Conservation (phyloP, 1,284 basidiomycete species). For the Sporisorium iseilematis-ciliati region DNA sequence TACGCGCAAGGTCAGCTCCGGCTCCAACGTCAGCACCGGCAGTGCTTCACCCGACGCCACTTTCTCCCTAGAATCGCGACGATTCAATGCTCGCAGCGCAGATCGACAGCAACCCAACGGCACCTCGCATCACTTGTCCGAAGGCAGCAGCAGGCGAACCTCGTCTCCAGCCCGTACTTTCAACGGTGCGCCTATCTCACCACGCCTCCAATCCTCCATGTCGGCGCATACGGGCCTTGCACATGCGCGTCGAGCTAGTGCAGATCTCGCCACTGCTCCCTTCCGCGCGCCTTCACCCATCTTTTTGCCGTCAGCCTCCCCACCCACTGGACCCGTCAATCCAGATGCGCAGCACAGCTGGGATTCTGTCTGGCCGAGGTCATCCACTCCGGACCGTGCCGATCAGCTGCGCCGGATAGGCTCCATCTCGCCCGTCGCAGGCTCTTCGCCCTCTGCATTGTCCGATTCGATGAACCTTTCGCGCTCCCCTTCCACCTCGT, state of each 20-base stretch:
- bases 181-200: slow-evolving; percentile 48
- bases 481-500: slow-evolving; percentile 39
- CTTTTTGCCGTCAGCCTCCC: slow-evolving; percentile 37
- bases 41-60: slow-evolving; percentile 39
- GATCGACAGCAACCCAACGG: slow-evolving; percentile 35
- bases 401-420: slow-evolving; percentile 44
- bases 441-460: slow-evolving; percentile 28
- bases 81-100: slow-evolving; percentile 19
- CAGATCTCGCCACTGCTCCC: slow-evolving; percentile 27
- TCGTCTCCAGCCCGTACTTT: slow-evolving; percentile 53
- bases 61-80: slow-evolving; percentile 27
- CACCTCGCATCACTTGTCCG: slow-evolving; percentile 20
- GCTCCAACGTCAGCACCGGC: slow-evolving; percentile 33
- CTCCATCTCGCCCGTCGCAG: slow-evolving; percentile 37
- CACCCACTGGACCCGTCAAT: slow-evolving; percentile 36
- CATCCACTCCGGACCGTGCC: slow-evolving; percentile 40
- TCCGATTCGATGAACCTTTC: slow-evolving; percentile 39
- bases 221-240: slow-evolving; percentile 31
- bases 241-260: slow-evolving; percentile 36
- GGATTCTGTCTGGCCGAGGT: slow-evolving; percentile 61
- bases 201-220: slow-evolving; percentile 55
- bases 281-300: slow-evolving; percentile 47
- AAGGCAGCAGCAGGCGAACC: slow-evolving; percentile 29
- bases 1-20: slow-evolving; percentile 37
- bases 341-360: slow-evolving; percentile 54